Conservation (phyloP, 768 basidiomycete species). For the Rickenella mellea region DNA sequence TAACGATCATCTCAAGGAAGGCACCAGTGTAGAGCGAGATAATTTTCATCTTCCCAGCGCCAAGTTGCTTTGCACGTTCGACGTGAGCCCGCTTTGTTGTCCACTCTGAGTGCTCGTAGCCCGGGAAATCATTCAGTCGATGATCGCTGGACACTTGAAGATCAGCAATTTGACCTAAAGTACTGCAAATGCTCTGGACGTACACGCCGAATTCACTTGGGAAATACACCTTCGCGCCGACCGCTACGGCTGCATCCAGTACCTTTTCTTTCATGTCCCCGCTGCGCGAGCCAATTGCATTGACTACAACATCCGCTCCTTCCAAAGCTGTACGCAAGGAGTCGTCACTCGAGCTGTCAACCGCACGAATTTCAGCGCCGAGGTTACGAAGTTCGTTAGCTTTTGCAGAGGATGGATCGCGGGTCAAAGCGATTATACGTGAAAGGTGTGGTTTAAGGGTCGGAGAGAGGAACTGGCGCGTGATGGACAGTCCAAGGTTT, state of each 20-base stretch:
- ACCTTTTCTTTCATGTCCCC: too few relatives aligned
- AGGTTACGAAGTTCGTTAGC: conserved; percentile 6
- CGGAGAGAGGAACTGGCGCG: too few relatives aligned
- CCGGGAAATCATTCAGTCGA: conserved; percentile 10
- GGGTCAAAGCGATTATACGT: conserved; percentile 10
- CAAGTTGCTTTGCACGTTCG: neutral
- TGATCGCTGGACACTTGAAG: conserved; percentile 10
- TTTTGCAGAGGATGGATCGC: conserved; percentile 6
- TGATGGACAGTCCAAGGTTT: too few relatives aligned
- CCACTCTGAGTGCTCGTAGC: conserved; percentile 8
- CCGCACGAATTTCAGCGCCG: conserved; percentile 10
- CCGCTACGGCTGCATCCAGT: too few relatives aligned
- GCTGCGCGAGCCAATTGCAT: too few relatives aligned
- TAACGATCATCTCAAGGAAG: conserved; percentile 10
- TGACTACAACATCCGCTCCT: conserved; percentile 16
- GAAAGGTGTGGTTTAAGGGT: too few relatives aligned
- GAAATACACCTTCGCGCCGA: too few relatives aligned
- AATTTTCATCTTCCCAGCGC: conserved; percentile 10
- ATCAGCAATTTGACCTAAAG: too few relatives aligned
- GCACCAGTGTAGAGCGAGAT: conserved; percentile 10
- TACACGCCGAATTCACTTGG: too few relatives aligned
- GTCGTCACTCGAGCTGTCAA: conserved; percentile 2
- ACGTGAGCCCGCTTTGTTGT: conserved; percentile 3
- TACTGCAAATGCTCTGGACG: too few relatives aligned
- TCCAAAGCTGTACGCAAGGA: conserved; percentile 6